phyloP scores from a whole-genome alignment of 257 asterid species.

The Nicotiana tabacum region DNA sequence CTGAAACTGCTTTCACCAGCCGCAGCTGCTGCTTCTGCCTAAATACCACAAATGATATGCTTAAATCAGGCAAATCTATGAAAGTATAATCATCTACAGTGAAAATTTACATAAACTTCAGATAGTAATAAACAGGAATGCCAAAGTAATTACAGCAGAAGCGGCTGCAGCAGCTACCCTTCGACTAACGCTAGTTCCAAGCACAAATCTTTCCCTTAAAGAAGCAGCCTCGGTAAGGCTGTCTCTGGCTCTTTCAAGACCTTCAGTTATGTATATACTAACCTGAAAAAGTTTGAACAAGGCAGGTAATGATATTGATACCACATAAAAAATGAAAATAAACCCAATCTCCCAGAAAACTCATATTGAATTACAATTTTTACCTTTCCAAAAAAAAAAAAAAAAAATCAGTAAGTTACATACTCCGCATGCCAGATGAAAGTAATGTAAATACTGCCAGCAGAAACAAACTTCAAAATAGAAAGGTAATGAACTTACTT shows the following conservation, averaged over 20 bases:
- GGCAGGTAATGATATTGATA: not conserved
- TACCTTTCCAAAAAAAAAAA: too few relatives aligned
- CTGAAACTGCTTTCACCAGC: slow-evolving; percentile 99
- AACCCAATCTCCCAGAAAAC: not conserved
- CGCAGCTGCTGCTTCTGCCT: slow-evolving; percentile 99
- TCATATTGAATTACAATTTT: not conserved
- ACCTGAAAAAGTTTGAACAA: slow-evolving; percentile 48
- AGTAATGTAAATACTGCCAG: slow-evolving; percentile 5
- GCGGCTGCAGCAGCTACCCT: slow-evolving; percentile 99
- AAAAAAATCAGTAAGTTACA: not conserved
- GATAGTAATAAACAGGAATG: slow-evolving; percentile 13
- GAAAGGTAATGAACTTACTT: slow-evolving; percentile 42
- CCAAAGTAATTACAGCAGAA: slow-evolving; percentile 68
- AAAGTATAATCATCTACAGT: not conserved
- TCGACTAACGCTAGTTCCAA: slow-evolving; percentile 82
- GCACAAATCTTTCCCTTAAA: slow-evolving; percentile 87
- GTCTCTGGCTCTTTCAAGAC: slow-evolving; percentile 95
- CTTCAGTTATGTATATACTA: slow-evolving; percentile 82
- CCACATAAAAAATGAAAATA: not conserved
- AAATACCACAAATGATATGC: slow-evolving; percentile 14
- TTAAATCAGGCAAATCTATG: slow-evolving; percentile 12
- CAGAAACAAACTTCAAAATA: slow-evolving; percentile 16
- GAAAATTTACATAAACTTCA: slow-evolving; percentile 8
- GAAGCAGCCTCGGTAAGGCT: slow-evolving; percentile 94
- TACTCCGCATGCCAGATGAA: not conserved